phyloP scores from a whole-genome alignment of 2,329 filamentous ascomycete genomes.

The Phoma sp. region DNA sequence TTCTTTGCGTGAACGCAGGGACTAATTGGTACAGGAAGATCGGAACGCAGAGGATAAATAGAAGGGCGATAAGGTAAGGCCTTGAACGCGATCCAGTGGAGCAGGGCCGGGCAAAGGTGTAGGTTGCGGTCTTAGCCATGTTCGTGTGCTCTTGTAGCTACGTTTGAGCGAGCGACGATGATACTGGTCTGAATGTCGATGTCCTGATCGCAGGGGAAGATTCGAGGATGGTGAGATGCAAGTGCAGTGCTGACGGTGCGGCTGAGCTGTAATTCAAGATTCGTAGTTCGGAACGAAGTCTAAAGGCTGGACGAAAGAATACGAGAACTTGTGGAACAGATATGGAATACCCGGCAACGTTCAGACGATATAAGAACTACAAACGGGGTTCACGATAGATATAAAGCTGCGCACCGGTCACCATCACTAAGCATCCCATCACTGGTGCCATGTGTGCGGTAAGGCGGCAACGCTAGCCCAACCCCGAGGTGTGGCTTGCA shows the following conservation, averaged over 20 bases:
- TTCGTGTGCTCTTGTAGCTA: not conserved
- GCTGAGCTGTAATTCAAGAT: slow-evolving; percentile 7
- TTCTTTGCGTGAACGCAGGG: slow-evolving; percentile 17
- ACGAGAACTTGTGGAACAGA: not conserved
- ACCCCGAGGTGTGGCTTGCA: slow-evolving; percentile 15
- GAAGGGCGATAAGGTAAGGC: slow-evolving; percentile 15
- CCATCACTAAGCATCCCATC: slow-evolving; percentile 6
- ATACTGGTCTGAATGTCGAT: not conserved
- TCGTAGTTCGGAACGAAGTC: not conserved
- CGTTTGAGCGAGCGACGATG: not conserved
- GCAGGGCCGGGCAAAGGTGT: not conserved
- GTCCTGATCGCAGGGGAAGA: not conserved
- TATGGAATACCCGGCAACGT: not conserved
- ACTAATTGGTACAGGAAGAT: slow-evolving; percentile 28
- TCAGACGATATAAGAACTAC: slow-evolving; percentile 1
- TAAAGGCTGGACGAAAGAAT: not conserved
- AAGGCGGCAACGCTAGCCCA: slow-evolving; percentile 22
- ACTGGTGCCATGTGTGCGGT: slow-evolving; percentile 16
- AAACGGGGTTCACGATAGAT: slow-evolving; percentile 6
- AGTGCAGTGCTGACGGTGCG: slow-evolving; percentile 16
- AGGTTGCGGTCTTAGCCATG: slow-evolving; percentile 1
- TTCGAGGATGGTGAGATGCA: slow-evolving; percentile 2
- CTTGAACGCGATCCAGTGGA: slow-evolving; percentile 1
- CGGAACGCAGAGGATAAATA: slow-evolving; percentile 25
- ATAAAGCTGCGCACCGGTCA: slow-evolving; percentile 10